A percentile compares a stretch with the other conserved stretches of the same genome.
phyloP scores from a whole-genome alignment of 108 stramenopile genomes.

The Stephanodiscus minutulus region DNA sequence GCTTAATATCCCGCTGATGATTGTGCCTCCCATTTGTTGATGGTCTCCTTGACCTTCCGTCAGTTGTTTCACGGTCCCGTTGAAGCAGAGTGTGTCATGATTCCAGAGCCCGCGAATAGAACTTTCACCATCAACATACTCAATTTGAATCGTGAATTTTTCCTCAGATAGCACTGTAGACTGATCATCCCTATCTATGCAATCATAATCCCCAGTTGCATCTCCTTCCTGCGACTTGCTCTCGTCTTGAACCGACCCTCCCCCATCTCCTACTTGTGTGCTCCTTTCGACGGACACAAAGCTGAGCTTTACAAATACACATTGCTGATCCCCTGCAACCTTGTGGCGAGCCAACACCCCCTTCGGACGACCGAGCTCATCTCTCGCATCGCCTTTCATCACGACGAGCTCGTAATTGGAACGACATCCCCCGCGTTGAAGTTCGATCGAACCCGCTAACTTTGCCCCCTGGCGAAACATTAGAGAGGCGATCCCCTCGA shows the following conservation, averaged over 20 bases:
- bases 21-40: conserved; percentile 38
- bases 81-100: conserved; percentile 29
- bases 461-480: conserved; percentile 41
- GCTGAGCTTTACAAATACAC: conserved; percentile 30
- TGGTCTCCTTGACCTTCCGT: conserved; percentile 10
- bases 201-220: not conserved
- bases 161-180: not conserved
- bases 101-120: conserved; percentile 30
- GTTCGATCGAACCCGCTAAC: conserved; percentile 34
- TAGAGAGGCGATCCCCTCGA: conserved; percentile 24
- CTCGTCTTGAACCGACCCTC: conserved; percentile 5
- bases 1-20: conserved; percentile 37
- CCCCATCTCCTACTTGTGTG: conserved; percentile 1
- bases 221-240: conserved; percentile 1
- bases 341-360: conserved; percentile 41
- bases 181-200: not conserved
- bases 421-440: conserved; percentile 3
- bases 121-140: conserved; percentile 42
- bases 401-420: conserved; percentile 31
- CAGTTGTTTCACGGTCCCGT: conserved; percentile 29
- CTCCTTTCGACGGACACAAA: conserved; percentile 21
- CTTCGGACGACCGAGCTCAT: conserved; percentile 38
- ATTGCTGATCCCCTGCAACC: conserved; percentile 34
- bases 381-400: conserved; percentile 39
- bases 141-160: conserved; percentile 36